Conservation (phyloP, 2,329 filamentous ascomycete genomes). For the Paraconiothyrium sp. region DNA sequence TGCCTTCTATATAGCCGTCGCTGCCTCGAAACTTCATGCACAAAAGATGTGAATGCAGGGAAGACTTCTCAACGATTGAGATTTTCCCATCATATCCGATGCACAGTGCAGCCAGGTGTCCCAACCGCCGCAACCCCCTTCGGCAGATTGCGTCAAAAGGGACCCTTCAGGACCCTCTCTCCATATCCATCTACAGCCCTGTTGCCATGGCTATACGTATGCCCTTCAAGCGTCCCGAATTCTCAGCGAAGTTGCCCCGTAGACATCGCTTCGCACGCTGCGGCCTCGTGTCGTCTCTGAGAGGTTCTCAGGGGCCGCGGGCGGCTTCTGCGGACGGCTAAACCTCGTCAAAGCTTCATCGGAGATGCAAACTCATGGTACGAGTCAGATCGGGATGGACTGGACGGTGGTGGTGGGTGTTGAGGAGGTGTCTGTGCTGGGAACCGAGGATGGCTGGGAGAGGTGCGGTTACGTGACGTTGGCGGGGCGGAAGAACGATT, state of each 20-base stretch:
- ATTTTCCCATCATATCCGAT: not conserved
- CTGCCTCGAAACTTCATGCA: not conserved
- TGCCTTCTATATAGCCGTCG: not conserved
- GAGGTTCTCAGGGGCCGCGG: not conserved
- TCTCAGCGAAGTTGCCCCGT: not conserved
- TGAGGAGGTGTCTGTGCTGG: slow-evolving; percentile 5
- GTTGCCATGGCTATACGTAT: not conserved
- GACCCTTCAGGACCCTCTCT: not conserved
- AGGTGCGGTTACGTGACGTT: slow-evolving; percentile 6
- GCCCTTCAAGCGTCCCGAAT: not conserved
- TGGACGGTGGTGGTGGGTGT: slow-evolving; percentile 3
- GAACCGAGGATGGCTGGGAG: slow-evolving; percentile 6
- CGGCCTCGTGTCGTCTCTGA: not conserved
- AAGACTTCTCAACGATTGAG: not conserved
- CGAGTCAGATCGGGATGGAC: not conserved
- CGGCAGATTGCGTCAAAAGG: not conserved
- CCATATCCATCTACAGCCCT: not conserved
- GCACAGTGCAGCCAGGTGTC: not conserved
- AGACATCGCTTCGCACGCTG: not conserved
- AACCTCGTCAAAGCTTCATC: not conserved
- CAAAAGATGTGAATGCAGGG: not conserved
- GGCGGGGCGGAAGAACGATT: slow-evolving; percentile 10
- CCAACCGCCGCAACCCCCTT: not conserved
- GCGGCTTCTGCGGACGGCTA: not conserved
- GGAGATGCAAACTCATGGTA: slow-evolving; percentile 8